phyloP scores from a whole-genome alignment of 2,329 filamentous ascomycete genomes.

The Scytalidium lignicola region DNA sequence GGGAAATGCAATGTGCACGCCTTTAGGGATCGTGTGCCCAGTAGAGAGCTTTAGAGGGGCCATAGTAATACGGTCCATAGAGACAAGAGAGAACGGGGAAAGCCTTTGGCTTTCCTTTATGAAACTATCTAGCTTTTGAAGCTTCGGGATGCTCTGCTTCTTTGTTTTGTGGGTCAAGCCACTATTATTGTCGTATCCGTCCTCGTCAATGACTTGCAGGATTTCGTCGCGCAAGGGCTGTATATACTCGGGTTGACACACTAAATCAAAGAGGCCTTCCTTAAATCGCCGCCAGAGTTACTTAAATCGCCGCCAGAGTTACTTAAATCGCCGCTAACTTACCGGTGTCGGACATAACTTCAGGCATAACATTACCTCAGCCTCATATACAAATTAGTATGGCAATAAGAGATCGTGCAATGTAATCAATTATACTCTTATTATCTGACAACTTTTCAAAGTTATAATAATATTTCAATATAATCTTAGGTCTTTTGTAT shows the following conservation, averaged over 20 bases:
- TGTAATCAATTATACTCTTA: no score
- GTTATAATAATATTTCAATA: no score
- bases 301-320: no score
- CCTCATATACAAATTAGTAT: no score
- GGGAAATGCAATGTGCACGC: constrained; percentile 25
- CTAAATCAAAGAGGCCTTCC: constrained; percentile 52
- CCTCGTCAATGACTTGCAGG: constrained; percentile 24
- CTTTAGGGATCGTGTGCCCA: constrained; percentile 28
- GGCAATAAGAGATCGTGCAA: no score
- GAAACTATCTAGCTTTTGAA: constrained; percentile 35
- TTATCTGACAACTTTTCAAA: no score
- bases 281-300: no score
- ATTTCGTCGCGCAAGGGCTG: constrained; percentile 20
- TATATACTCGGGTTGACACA: constrained; percentile 40
- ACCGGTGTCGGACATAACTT: no score
- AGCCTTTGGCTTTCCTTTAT: constrained; percentile 35
- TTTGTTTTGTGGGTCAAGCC: constrained; percentile 29
- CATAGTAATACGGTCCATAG: constrained; percentile 15
- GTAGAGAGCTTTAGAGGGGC: constrained; percentile 27
- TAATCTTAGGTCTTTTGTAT: no score
- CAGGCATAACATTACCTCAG: no score
- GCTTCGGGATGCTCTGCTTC: constrained; percentile 16
- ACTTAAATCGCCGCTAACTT: no score
- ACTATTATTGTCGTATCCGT: constrained; percentile 48
- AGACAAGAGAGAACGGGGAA: constrained; percentile 26